phyloP scores from a whole-genome alignment of 1,284 basidiomycete genomes.

The Mrakiaceae sp. region DNA sequence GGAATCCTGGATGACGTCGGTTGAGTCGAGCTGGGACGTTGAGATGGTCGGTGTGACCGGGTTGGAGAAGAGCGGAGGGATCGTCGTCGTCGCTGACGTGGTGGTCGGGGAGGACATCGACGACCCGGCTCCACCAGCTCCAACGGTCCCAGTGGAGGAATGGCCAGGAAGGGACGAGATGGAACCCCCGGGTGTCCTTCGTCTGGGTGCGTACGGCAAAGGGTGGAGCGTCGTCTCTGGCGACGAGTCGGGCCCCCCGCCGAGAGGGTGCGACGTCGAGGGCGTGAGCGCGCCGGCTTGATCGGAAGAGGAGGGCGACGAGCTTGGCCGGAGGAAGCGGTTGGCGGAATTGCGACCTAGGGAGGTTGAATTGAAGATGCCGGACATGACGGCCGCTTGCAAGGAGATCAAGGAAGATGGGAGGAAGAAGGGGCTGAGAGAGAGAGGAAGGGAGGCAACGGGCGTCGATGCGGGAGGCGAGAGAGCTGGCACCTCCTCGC shows the following conservation, averaged over 20 bases:
- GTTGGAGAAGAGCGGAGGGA: slow-evolving; percentile 9
- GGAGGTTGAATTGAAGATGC: neutral
- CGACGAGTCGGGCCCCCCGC: neutral
- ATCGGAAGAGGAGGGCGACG: neutral
- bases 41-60: slow-evolving; percentile 12
- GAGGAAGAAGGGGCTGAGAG: too few relatives aligned
- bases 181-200: slow-evolving; percentile 14
- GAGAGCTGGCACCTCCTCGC: too few relatives aligned
- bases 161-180: slow-evolving; percentile 6
- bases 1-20: neutral
- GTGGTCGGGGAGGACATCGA: neutral
- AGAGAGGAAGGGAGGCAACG: too few relatives aligned
- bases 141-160: neutral
- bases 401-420: neutral
- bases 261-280: slow-evolving; percentile 1
- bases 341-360: neutral
- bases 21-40: slow-evolving; percentile 8
- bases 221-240: neutral
- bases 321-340: neutral
- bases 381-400: neutral
- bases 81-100: neutral
- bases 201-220: slow-evolving; percentile 11
- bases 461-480: too few relatives aligned
- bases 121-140: neutral
- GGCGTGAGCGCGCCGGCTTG: neutral